Conservation (phyloP, 352 stramenopile genomes). For the Phytophthora colocasiae region DNA sequence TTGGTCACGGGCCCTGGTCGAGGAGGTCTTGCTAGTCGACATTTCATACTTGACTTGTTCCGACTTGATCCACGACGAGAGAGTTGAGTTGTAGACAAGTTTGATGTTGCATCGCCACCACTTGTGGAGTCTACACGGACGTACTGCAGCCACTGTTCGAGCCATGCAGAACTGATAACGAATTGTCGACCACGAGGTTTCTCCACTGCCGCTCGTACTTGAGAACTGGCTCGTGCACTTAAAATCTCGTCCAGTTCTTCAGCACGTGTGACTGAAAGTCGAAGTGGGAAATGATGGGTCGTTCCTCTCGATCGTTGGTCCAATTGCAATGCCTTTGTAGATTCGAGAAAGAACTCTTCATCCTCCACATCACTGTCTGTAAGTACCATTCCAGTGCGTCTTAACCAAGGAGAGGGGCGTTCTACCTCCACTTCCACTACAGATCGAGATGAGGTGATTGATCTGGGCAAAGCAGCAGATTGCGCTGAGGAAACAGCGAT, state of each 20-base stretch:
- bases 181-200: slow-evolving; percentile 40
- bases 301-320: slow-evolving; percentile 21
- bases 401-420: slow-evolving; percentile 41
- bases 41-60: slow-evolving; percentile 17
- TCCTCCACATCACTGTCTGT: slow-evolving; percentile 36
- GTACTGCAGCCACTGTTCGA: slow-evolving; percentile 75
- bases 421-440: slow-evolving; percentile 42
- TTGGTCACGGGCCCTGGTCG: slow-evolving; percentile 69
- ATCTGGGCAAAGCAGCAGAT: slow-evolving; percentile 15
- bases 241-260: slow-evolving; percentile 71
- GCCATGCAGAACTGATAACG: slow-evolving; percentile 66
- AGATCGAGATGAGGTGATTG: slow-evolving; percentile 9
- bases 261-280: slow-evolving; percentile 37
- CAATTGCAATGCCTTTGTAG: slow-evolving; percentile 34
- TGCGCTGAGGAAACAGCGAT: slow-evolving; percentile 33
- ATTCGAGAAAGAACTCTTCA: slow-evolving; percentile 38
- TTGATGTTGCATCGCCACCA: slow-evolving; percentile 8
- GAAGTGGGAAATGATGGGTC: slow-evolving; percentile 35
- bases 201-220: slow-evolving; percentile 16
- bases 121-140: slow-evolving; percentile 53
- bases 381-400: slow-evolving; percentile 27
- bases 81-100: slow-evolving; percentile 6
- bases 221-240: slow-evolving; percentile 46
- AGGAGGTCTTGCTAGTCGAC: slow-evolving; percentile 18
- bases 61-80: slow-evolving; percentile 5